Conservation (phyloP, 176 grass and related monocot genomes). For the Juncus inflexus region DNA sequence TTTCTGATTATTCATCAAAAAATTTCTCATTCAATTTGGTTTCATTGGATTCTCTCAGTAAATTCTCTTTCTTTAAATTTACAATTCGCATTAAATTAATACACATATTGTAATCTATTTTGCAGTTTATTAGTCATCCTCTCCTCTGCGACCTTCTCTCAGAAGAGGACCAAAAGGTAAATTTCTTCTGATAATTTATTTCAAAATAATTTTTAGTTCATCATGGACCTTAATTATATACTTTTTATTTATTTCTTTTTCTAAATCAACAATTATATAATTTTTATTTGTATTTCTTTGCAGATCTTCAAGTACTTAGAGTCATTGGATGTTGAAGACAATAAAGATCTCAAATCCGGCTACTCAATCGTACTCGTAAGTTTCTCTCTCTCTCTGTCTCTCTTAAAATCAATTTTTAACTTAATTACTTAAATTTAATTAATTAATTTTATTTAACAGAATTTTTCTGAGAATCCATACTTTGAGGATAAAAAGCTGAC, state of each 20-base stretch:
- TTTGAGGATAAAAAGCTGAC: constrained; percentile 75
- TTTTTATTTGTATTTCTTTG: constrained; percentile 8
- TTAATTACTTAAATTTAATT: neutral
- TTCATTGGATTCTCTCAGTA: no score
- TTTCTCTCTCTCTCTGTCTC: neutral
- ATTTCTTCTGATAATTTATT: neutral
- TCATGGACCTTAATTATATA: neutral
- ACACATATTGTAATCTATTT: neutral
- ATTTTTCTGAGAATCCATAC: constrained; percentile 65
- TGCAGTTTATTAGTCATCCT: constrained; percentile 93
- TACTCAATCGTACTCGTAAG: constrained; percentile 77
- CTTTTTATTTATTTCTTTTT: constrained; percentile 10
- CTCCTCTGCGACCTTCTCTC: constrained; percentile 58
- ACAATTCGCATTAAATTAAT: neutral
- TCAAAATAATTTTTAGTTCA: neutral
- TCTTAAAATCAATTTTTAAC: neutral
- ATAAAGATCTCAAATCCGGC: constrained; percentile 79
- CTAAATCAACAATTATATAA: constrained; percentile 36
- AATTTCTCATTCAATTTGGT: constrained; percentile 4
- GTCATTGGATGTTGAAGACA: constrained; percentile 73
- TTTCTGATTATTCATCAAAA: constrained; percentile 10
- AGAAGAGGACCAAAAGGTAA: constrained; percentile 77
- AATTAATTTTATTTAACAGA: neutral
- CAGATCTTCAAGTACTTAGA: constrained; percentile 86
- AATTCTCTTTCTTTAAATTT: no score